A percentile compares a stretch with the other conserved stretches of the same genome.
Evolutionary conservation across 257 asterid species (phyloP).

Genomic region (Fraxinus quadrangulata): DNA sequence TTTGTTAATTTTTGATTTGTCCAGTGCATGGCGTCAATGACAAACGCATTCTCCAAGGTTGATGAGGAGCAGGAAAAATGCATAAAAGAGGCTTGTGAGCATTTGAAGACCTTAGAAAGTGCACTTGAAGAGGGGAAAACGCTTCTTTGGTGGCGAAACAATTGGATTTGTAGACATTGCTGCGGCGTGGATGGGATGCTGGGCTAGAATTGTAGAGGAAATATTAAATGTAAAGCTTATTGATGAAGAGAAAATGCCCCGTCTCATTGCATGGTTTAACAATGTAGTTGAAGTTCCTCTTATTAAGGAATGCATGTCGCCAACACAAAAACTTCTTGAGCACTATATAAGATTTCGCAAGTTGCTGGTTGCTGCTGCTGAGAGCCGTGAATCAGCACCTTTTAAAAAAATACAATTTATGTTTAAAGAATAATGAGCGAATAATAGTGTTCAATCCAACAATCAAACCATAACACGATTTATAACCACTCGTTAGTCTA

Average conservation of each 20-base stretch:
- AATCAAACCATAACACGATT: too few relatives aligned
- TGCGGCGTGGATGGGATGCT: constrained; percentile 29
- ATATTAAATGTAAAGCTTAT: constrained; percentile 23
- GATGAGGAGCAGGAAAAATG: constrained; percentile 34
- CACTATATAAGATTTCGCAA: constrained; percentile 26
- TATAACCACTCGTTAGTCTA: too few relatives aligned
- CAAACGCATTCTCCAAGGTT: constrained; percentile 18
- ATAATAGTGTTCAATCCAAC: too few relatives aligned
- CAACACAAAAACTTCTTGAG: constrained; percentile 24
- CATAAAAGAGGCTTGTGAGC: constrained; percentile 30
- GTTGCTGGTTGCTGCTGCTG: constrained; percentile 26
- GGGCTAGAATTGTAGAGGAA: constrained; percentile 29
- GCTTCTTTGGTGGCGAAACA: constrained; percentile 25
- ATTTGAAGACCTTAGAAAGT: constrained; percentile 21
- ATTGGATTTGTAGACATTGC: constrained; percentile 35
- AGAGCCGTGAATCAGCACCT: neutral
- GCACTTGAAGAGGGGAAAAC: constrained; percentile 24
- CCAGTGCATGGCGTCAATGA: constrained; percentile 32
- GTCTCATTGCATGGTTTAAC: constrained; percentile 29
- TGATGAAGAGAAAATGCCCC: constrained; percentile 35
- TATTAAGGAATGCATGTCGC: constrained; percentile 28
- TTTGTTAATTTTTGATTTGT: constrained; percentile 10
- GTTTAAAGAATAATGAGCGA: too few relatives aligned
- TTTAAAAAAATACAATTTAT: too few relatives aligned
- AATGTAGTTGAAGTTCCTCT: constrained; percentile 34